phyloP scores from a whole-genome alignment of 345 rosid species.

The Euclidium syriacum region DNA sequence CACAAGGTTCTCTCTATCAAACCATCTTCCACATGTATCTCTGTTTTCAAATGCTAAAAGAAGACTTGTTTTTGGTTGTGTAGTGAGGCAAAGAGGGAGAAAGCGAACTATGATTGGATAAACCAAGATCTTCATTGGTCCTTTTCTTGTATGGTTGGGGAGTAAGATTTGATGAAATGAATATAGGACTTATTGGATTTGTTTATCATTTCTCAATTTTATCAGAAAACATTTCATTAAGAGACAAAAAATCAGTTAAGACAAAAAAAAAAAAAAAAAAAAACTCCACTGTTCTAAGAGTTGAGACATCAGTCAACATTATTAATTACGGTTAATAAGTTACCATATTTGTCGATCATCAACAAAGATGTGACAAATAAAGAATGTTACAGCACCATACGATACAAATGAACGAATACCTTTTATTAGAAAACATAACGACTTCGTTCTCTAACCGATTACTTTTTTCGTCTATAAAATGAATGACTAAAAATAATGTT shows the following conservation, averaged over 20 bases:
- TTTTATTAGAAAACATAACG: not conserved
- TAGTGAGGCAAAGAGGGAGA: conserved; percentile 88
- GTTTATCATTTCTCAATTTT: no score
- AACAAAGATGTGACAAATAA: conserved; percentile 19
- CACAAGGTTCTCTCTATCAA: conserved; percentile 52
- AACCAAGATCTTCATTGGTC: conserved; percentile 14
- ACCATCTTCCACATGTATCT: not conserved
- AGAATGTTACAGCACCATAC: conserved; percentile 1
- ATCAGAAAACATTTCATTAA: no score
- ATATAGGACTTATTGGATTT: no score
- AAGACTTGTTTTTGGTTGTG: conserved; percentile 15
- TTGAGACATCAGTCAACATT: not conserved
- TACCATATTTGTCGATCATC: not conserved
- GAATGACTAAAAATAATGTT: not conserved
- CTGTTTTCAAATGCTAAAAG: not conserved
- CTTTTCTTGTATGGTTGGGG: no score
- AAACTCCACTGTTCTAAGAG: no score
- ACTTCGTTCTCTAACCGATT: not conserved
- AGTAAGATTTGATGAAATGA: no score
- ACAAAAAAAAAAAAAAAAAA: no score
- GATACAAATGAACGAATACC: not conserved
- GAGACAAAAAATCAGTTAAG: no score
- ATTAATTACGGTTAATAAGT: not conserved
- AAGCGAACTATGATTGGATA: conserved; percentile 95
- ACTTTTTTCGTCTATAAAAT: not conserved